Evolutionary conservation across 2,329 filamentous ascomycete species (phyloP), one percentile per base, ranked within the genome.

Genomic region (Aspergillus brasiliensis): DNA sequence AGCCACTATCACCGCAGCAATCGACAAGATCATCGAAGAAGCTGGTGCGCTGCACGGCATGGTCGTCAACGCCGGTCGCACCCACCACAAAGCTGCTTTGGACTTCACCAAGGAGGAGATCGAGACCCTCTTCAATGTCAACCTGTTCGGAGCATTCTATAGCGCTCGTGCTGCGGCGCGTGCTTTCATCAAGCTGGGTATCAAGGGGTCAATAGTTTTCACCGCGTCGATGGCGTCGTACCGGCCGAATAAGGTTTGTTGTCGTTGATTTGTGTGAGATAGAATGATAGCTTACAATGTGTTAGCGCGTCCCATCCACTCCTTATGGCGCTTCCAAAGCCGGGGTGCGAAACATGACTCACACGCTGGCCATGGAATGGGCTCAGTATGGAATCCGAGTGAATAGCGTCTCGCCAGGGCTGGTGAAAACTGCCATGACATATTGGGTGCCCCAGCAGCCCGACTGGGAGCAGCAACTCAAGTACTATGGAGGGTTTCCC

Each of bases 361-460:
- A 78, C 49, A 78, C 76, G 0, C 55, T 91, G 8, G 88, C 88
- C 0, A 88, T 86, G 0, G 89, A 92, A 73, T 91, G 88, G 88
- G 87, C 86, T 0, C 75, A 79, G 2, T 82, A 87, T 68, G 88
- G 89, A 1, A 89, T 92, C 61, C 76, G 88, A 2, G 87, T 90
- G 6, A 92, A 92, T 66, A 84, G 80, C 15, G 80, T 92, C 34
- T 69, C 61, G 1, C 62, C 67, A 0, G 64, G 67, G 2, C 61
- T 67, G 3, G 67, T 68, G 0, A 61, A 69, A 3, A 68, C 67
- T 0, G 75, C 73, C 3, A 81, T 81, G 79, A 81, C 79, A 2
- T 81, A 82, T 66, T 83, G 78, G 68, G 77, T 83, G 3, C 79
- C 81, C 19, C 75, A 76, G 52, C 77, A 80, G 52, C 75, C 78